Conservation (phyloP, 768 basidiomycete genomes). For the Russula emetica region DNA sequence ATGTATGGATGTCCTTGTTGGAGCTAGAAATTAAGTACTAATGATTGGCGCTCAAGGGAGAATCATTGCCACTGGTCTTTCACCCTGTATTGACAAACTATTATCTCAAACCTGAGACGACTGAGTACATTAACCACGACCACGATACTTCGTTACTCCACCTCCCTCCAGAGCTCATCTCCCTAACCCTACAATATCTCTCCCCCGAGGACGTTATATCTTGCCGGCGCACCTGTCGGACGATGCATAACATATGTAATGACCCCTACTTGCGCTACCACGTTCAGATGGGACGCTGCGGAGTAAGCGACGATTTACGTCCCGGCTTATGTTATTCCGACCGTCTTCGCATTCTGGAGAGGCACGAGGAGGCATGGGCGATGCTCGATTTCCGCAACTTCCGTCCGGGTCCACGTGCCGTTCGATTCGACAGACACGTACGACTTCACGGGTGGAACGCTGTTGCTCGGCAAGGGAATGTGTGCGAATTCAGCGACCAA, state of each 20-base stretch:
- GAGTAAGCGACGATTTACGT: constrained; percentile 15
- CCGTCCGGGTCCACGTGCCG: constrained; percentile 10
- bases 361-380: constrained; percentile 23
- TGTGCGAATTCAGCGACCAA: background rate
- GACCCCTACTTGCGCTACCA: constrained; percentile 14
- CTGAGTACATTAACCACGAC: too few species aligned
- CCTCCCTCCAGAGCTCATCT: constrained; percentile 17
- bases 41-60: too few species aligned
- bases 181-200: constrained; percentile 8
- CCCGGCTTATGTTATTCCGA: constrained; percentile 12
- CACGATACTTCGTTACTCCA: constrained; percentile 5
- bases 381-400: constrained; percentile 7
- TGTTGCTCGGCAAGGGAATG: constrained; percentile 24
- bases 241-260: constrained; percentile 1
- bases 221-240: constrained; percentile 15
- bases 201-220: constrained; percentile 12
- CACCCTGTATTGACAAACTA: too few species aligned
- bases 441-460: constrained; percentile 26
- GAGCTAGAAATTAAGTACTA: too few species aligned
- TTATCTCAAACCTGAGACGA: too few species aligned
- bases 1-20: too few species aligned
- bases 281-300: constrained; percentile 19
- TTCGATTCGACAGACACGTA: constrained; percentile 24
- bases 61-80: too few species aligned
- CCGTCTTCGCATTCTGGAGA: constrained; percentile 13